Base-by-base conservation (phyloP, 2,329 filamentous ascomycete genomes). In the Colletotrichum horii region DNA sequence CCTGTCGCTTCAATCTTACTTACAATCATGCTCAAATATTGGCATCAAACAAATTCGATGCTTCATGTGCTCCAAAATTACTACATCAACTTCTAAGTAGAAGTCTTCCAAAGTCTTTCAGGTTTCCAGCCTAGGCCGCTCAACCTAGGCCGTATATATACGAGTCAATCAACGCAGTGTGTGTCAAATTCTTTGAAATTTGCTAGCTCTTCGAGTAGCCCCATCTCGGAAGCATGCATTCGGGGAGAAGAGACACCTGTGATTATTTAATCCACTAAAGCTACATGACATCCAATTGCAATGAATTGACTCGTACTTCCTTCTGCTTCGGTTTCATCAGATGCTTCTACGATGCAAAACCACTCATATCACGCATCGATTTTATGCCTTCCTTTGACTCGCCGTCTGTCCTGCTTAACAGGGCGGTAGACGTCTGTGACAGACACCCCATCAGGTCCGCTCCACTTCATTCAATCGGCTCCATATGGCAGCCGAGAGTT, bases 291-390 rank as follows among this genome's bases (percentile, higher is more conserved):
- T 43, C 0, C 4, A 9, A 9, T 0, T 3, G 16, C 16, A 43
- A 43, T 43, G 16, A 43, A 43, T 2, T 43, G 16, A 19, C 36
- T 19, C 8, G 16, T 1, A 3, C 36, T 19, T 19, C 16, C 4
- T 11, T 43, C 6, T 19, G n/a, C n/a, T n/a, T n/a, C n/a, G n/a
- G n/a, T n/a, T n/a, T n/a, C 11, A 22, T 2, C 7, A 2, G 3
- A 4, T 22, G 3, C n/a, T 48, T 8, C 0, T 0, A 48, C 9
- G 11, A 22, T 12, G 12, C 4, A 22, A 12, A 14, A 0, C n/a
- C 14, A 3, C 9, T 12, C 9, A n/a, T 43, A 12, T 8, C 1
- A 1, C 38, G 4, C 38, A 6, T 6, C 19, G 19, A 9, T n/a
- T 38, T 16, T 8, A 4, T 16, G 34, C 15, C 15, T n/a, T 43